Evolutionary conservation across 768 basidiomycete genomes (phyloP).

Genomic region (Podaxis carcinomalis): DNA sequence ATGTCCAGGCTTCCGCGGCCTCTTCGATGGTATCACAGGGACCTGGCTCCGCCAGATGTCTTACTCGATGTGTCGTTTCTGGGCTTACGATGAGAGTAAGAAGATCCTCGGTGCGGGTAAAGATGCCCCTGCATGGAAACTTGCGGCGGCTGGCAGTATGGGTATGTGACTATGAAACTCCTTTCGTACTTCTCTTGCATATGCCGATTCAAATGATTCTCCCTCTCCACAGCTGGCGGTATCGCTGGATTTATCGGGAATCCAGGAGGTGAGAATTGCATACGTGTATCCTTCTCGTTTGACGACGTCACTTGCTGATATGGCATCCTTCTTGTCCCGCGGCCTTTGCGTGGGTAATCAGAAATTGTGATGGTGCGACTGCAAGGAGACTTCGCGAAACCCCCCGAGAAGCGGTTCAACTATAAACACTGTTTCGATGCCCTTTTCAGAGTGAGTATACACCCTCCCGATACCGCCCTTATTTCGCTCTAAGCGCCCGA

Average conservation of each 20-base stretch:
- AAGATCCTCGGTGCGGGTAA: conserved; percentile 70
- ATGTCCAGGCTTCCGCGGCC: conserved; percentile 52
- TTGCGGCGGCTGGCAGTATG: conserved; percentile 81
- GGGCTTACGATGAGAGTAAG: conserved; percentile 91
- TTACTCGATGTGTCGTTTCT: conserved; percentile 90
- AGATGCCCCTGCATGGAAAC: conserved; percentile 74
- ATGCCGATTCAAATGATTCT: conserved; percentile 7
- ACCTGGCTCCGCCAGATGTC: conserved; percentile 93
- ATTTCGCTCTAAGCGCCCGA: neutral
- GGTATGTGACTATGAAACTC: conserved; percentile 37
- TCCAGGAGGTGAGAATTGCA: conserved; percentile 55
- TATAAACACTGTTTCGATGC: conserved; percentile 91
- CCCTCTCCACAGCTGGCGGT: conserved; percentile 57
- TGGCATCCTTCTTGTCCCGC: neutral
- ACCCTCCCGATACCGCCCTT: neutral
- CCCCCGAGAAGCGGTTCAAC: conserved; percentile 82
- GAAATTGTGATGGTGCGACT: conserved; percentile 86
- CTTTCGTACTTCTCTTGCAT: conserved; percentile 2
- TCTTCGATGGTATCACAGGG: conserved; percentile 84
- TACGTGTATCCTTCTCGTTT: neutral
- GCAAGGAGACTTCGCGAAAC: conserved; percentile 88
- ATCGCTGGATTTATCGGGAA: conserved; percentile 89
- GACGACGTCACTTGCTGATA: neutral
- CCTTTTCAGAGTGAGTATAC: conserved; percentile 66
- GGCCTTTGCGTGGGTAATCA: conserved; percentile 17